Evolutionary conservation across 257 asterid genomes (phyloP).

Genomic region (Solanum commersonii): DNA sequence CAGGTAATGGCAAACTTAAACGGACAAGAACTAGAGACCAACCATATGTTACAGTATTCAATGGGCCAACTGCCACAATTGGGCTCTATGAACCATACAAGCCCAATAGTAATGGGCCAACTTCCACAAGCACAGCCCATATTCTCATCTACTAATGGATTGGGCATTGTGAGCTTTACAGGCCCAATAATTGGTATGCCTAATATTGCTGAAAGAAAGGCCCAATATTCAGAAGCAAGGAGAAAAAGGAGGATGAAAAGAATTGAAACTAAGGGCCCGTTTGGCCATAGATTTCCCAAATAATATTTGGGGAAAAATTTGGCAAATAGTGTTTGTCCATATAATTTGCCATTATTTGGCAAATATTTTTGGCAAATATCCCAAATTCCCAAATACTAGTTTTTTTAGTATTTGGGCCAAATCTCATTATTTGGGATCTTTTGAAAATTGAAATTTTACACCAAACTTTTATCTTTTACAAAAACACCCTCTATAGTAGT

Average conservation of each 20-base stretch:
- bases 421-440: no score
- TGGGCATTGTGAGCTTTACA: not conserved
- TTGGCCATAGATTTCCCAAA: no score
- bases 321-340: no score
- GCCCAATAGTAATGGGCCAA: constrained; percentile 13
- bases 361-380: no score
- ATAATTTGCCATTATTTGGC: no score
- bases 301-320: no score
- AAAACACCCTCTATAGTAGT: no score
- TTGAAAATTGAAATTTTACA: no score
- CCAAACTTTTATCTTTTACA: no score
- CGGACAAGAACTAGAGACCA: not conserved
- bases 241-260: constrained; percentile 38
- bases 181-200: constrained; percentile 30
- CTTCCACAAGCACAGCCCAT: constrained; percentile 4
- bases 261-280: not conserved
- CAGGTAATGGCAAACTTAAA: not conserved
- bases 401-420: no score
- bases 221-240: constrained; percentile 45
- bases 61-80: constrained; percentile 3
- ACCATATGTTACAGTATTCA: not conserved
- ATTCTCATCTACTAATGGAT: constrained; percentile 8
- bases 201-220: constrained; percentile 21
- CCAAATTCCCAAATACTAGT: no score
- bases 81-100: constrained; percentile 6